Evolutionary conservation across 2,329 filamentous ascomycete species (phyloP).

Genomic region (Scedosporium boydii): DNA sequence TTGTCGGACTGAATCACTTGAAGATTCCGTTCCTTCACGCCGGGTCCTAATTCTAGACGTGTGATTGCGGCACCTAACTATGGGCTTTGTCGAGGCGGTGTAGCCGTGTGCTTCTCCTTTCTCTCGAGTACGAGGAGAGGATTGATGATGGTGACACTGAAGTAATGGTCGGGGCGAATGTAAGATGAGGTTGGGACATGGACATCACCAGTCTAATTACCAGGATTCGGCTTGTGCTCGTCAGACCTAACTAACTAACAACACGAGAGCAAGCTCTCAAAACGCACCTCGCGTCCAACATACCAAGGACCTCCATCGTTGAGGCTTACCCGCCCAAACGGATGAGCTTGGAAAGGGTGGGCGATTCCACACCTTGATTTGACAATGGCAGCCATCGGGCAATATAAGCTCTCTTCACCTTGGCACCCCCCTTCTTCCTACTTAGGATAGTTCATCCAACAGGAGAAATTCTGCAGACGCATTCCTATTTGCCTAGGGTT

Average conservation of each 20-base stretch:
- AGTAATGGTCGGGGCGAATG: not conserved
- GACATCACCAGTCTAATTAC: not conserved
- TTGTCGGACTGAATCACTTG: no score
- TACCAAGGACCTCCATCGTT: not conserved
- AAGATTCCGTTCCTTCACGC: no score
- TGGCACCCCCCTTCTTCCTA: not conserved
- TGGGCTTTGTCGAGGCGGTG: no score
- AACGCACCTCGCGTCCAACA: not conserved
- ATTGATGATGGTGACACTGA: no score
- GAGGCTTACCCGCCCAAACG: conserved; percentile 12
- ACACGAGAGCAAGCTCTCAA: not conserved
- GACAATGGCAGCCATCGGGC: conserved; percentile 19
- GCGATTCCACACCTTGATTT: conserved; percentile 18
- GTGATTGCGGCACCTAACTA: no score
- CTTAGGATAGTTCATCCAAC: not conserved
- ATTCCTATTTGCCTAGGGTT: not conserved
- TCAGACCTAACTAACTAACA: not conserved
- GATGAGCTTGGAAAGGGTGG: conserved; percentile 19
- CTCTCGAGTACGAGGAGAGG: no score
- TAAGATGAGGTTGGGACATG: not conserved
- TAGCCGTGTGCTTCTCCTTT: no score
- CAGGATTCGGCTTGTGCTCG: not conserved
- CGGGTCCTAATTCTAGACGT: no score
- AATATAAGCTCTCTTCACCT: conserved; percentile 1
- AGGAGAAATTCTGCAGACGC: not conserved